Conservation (phyloP, 331 rosid species). For the Telfairia occidentalis region DNA sequence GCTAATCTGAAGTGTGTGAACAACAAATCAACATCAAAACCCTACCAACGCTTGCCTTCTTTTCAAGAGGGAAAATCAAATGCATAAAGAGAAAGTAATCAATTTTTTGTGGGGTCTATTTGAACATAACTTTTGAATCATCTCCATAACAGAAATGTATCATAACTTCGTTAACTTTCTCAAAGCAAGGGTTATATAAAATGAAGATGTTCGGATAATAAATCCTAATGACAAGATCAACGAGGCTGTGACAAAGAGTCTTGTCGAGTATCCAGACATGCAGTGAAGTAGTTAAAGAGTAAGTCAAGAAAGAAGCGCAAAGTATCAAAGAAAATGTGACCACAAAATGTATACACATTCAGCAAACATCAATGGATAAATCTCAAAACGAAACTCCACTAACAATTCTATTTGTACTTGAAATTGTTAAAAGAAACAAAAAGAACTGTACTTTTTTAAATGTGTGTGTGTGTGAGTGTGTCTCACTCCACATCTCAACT, state of each 20-base stretch:
- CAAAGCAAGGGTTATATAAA: not conserved
- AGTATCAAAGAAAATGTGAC: not conserved
- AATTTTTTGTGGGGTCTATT: not conserved
- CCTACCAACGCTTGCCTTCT: not conserved
- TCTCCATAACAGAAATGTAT: not conserved
- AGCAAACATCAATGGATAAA: not conserved
- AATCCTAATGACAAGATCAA: not conserved
- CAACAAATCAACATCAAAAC: conserved; percentile 12
- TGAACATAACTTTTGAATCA: not conserved
- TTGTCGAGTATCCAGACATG: not conserved
- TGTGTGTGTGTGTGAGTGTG: not conserved
- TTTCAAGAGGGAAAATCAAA: not conserved
- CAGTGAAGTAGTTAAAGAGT: not conserved
- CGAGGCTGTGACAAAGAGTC: not conserved
- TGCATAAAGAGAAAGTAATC: not conserved
- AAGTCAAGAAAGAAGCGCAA: not conserved
- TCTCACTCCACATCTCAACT: not conserved
- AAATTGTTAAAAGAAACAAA: not conserved
- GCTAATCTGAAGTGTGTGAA: conserved; percentile 53
- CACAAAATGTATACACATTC: not conserved
- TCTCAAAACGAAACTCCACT: not conserved
- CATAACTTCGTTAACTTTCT: not conserved
- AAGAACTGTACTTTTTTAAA: not conserved
- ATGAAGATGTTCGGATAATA: not conserved
- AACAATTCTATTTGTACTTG: not conserved